Conservation (phyloP, 1,284 basidiomycete genomes). For the Ceratobasidium papillatum region DNA sequence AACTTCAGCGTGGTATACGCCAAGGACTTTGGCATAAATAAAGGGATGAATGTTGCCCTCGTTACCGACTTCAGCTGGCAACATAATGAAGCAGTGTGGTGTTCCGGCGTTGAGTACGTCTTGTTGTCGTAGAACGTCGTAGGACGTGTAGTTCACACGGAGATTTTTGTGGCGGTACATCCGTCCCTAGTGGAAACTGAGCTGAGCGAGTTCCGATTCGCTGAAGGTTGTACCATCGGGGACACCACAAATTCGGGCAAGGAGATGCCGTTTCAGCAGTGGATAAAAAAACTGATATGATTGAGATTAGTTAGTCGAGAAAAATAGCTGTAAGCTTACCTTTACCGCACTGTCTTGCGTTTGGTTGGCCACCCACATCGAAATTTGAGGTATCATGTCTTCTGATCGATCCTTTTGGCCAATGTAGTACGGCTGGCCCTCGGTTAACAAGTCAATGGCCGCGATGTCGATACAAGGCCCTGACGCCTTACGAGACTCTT, state of each 20-base stretch:
- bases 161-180: constrained; percentile 23
- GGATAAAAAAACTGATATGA: constrained; percentile 23
- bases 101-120: constrained; percentile 54
- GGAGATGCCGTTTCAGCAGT: constrained; percentile 19
- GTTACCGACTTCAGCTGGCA: constrained; percentile 44
- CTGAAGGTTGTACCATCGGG: background rate
- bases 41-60: constrained; percentile 47
- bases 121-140: constrained; percentile 50
- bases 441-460: background rate
- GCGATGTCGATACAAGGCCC: background rate
- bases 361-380: constrained; percentile 5
- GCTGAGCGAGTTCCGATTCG: background rate
- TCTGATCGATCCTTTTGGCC: constrained; percentile 10
- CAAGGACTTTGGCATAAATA: constrained; percentile 53
- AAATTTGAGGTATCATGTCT: constrained; percentile 22
- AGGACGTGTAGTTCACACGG: constrained; percentile 49
- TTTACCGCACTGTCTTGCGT: background rate
- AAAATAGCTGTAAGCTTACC: background rate
- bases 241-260: constrained; percentile 6
- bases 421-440: background rate
- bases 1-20: constrained; percentile 51
- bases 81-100: constrained; percentile 50
- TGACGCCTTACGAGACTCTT: background rate
- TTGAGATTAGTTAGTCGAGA: background rate
- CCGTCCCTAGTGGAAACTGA: constrained; percentile 5